Percentiles rank a stretch among this genome's conserved stretches.
Evolutionary conservation across 2,329 filamentous ascomycete species (phyloP).

Genomic region (Xylaria arbuscula): DNA sequence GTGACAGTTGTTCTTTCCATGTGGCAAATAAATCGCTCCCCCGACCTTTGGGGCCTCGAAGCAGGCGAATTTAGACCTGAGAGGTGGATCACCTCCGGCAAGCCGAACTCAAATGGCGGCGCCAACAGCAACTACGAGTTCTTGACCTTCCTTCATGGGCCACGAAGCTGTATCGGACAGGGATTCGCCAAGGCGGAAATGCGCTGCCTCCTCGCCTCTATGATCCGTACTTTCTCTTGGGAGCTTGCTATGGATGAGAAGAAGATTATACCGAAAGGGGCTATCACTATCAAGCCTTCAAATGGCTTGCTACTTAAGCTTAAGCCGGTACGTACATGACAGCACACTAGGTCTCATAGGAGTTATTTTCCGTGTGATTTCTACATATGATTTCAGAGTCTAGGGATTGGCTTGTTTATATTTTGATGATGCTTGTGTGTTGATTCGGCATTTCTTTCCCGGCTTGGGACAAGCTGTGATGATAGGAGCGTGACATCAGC

Average conservation of each 20-base stretch:
- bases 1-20: conserved; percentile 70
- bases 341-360: not conserved
- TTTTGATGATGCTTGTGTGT: not conserved
- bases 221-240: conserved; percentile 73
- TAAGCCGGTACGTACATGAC: conserved; percentile 16
- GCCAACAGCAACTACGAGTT: conserved; percentile 75
- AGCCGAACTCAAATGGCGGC: conserved; percentile 67
- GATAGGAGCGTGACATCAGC: not conserved
- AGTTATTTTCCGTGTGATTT: not conserved
- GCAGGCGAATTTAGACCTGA: conserved; percentile 76
- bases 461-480: not conserved
- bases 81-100: conserved; percentile 68
- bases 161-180: conserved; percentile 76
- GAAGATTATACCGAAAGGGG: conserved; percentile 68
- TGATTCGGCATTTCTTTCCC: not conserved
- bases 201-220: conserved; percentile 75
- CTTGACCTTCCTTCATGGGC: conserved; percentile 77
- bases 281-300: conserved; percentile 74
- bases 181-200: conserved; percentile 79
- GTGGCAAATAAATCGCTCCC: conserved; percentile 71
- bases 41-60: conserved; percentile 73
- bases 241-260: conserved; percentile 67
- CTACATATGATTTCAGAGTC: not conserved
- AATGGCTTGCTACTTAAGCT: conserved; percentile 68
- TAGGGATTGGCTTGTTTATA: not conserved